These are phyloP conservation scores for Phytophthora pini DNA, from an alignment of 352 stramenopile genomes.

Conservation along the genomic window DNA sequence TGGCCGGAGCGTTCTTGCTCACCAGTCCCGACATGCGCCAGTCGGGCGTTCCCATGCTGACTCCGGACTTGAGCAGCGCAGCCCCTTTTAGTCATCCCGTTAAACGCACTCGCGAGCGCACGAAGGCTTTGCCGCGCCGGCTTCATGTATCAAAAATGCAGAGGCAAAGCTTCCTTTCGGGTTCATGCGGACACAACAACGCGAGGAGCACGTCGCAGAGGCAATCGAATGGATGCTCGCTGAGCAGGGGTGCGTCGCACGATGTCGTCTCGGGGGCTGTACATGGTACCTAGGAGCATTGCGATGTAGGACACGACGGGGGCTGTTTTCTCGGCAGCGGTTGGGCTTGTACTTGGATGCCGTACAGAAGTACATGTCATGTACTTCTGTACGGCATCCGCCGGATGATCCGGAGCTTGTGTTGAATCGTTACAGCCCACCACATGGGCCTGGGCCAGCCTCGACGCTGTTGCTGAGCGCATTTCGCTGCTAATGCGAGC, in stretches of 20 bases:
- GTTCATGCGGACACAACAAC: background rate
- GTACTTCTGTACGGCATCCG: background rate
- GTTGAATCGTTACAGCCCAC: background rate
- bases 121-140: conserved; percentile 21
- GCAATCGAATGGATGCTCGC: conserved; percentile 2
- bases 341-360: conserved; percentile 1
- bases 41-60: conserved; percentile 14
- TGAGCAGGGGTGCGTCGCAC: conserved; percentile 16
- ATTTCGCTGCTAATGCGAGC: conserved; percentile 8
- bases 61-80: conserved; percentile 18
- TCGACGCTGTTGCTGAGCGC: background rate
- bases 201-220: conserved; percentile 15
- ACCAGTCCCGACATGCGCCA: conserved; percentile 12
- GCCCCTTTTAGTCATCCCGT: conserved; percentile 21
- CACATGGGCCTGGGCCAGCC: background rate
- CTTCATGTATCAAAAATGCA: conserved; percentile 8
- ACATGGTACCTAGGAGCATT: conserved; percentile 4
- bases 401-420: background rate
- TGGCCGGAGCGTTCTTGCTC: conserved; percentile 15
- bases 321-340: conserved; percentile 5
- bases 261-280: background rate
- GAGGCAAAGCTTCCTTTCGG: background rate
- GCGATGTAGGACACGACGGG: background rate
- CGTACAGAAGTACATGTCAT: too few species aligned
- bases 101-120: conserved; percentile 22